phyloP scores from a whole-genome alignment of 208 protist species.

The Leishmania aethiopica region DNA sequence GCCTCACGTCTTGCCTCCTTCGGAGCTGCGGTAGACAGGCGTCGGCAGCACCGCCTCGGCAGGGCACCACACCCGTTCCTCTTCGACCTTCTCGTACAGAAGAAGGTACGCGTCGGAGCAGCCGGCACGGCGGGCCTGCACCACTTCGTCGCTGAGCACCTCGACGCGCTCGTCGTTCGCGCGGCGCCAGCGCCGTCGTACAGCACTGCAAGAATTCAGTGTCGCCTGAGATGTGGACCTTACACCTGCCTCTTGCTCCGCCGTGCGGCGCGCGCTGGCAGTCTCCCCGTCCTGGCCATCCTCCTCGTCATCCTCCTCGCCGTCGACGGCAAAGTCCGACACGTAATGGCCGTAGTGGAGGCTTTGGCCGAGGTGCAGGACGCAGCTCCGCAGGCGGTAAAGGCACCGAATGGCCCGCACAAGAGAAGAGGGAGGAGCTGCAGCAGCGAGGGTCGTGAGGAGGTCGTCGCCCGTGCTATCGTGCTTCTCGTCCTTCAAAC shows the following conservation, averaged over 20 bases:
- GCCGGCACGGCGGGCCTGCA: conserved; percentile 21
- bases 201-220: too few relatives aligned
- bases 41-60: conserved; percentile 47
- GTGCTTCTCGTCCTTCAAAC: neutral
- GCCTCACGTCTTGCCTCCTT: neutral
- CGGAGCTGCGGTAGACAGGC: conserved; percentile 12
- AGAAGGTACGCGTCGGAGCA: conserved; percentile 61
- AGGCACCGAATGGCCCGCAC: conserved; percentile 32
- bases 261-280: neutral
- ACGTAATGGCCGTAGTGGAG: conserved; percentile 74
- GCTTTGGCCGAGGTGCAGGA: conserved; percentile 55
- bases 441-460: neutral
- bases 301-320: conserved; percentile 1
- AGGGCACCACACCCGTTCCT: conserved; percentile 45
- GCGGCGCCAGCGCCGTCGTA: conserved; percentile 32
- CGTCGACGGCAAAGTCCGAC: conserved; percentile 50
- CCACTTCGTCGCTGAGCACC: conserved; percentile 14
- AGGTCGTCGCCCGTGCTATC: neutral
- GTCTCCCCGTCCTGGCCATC: neutral
- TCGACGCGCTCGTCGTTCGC: conserved; percentile 60
- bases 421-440: neutral
- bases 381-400: conserved; percentile 52
- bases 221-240: neutral
- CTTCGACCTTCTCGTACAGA: conserved; percentile 64
- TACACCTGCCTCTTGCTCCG: neutral